phyloP scores from a whole-genome alignment of 257 asterid species.

The Petunia secreta region DNA sequence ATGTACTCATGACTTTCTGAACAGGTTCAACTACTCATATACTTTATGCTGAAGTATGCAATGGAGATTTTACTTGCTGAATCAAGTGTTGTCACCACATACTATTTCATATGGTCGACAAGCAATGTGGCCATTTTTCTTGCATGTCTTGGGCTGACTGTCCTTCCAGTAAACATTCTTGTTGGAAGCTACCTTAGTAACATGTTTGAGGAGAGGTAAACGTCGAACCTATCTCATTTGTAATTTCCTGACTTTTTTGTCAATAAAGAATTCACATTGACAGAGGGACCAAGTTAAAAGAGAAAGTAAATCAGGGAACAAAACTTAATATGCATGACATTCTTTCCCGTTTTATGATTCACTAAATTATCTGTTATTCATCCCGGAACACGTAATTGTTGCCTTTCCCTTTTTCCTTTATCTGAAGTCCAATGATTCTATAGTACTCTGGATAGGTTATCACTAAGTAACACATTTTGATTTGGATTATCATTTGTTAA shows the following conservation, averaged over 20 bases:
- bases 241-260: not conserved
- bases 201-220: constrained; percentile 95
- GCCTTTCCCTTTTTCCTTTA: not conserved
- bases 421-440: not conserved
- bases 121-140: constrained; percentile 84
- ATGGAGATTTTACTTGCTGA: constrained; percentile 96
- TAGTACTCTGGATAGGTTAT: not conserved
- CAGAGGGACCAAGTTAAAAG: not conserved
- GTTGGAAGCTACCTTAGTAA: constrained; percentile 95
- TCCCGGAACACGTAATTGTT: not conserved
- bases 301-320: not conserved
- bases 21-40: constrained; percentile 95
- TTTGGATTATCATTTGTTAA: not conserved
- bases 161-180: constrained; percentile 78
- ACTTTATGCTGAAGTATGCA: constrained; percentile 96
- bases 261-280: constrained; percentile 8
- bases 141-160: constrained; percentile 88
- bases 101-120: constrained; percentile 89
- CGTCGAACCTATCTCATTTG: not conserved
- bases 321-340: not conserved
- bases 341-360: not conserved
- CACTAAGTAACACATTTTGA: not conserved
- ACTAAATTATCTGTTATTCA: not conserved
- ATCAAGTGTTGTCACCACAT: constrained; percentile 88
- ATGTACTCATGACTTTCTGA: constrained; percentile 19